Base-by-base conservation (phyloP, 2,329 filamentous ascomycete genomes). In the Trichoderma sp. region DNA sequence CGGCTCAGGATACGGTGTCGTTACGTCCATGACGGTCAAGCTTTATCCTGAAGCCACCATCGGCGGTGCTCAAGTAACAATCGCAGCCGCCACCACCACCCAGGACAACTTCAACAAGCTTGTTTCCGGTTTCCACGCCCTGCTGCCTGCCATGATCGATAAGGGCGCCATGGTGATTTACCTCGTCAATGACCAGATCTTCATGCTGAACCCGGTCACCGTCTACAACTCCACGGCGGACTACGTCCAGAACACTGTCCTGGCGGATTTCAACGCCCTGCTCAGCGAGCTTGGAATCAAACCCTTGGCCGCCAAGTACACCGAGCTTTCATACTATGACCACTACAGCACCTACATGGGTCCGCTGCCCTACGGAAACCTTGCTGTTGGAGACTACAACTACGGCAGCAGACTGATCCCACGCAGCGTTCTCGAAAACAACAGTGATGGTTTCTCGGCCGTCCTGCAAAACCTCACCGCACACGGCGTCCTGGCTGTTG, bases 1-100 rank as follows among this genome's bases (percentile, higher is more conserved):
- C 2, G 86, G 87, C 2, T 83, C 82, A 4, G 80, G 78, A 54
- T 84, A 79, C 67, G 82, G 81, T 1, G 78, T 84, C 2, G 81
- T 83, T 9, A 73, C 77, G 17, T 81, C 78, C 2, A 72, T 79
- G 61, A 76, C 76, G 1, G 75, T 80, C 29, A 76, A 76, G 12
- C 75, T 75, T 5, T 77, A 79, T 58, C 75, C 74, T 1, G 64
- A 67, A 37, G 61, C 70, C 27, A 75, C 74, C 45, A 73, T 77
- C 29, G 73, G 73, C 25, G 78, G 78, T 6, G 76, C 75, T 0
- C 75, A 80, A 4, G n/a, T 61, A 8, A 29, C 12, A 10, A 22
- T 61, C 19, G 19, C 45, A 4, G 57, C 57, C 27, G 42, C 69
- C 25, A 9, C 57, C 15, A 37, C 64, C 17, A 29, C 48, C 15